phyloP scores from a whole-genome alignment of 768 basidiomycete species.

The Terana coerulea region DNA sequence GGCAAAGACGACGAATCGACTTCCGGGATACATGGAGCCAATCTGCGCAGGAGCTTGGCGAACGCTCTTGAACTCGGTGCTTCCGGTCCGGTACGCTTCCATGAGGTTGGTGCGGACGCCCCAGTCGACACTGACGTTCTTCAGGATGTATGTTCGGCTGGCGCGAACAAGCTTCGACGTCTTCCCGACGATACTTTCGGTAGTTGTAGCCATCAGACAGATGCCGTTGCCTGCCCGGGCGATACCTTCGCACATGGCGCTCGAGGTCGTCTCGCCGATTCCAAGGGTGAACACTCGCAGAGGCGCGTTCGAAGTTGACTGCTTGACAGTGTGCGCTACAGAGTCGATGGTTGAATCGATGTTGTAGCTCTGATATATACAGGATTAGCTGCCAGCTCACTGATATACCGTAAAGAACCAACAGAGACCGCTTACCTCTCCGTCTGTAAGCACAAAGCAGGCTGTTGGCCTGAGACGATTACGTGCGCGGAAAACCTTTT shows the following conservation, averaged over 20 bases:
- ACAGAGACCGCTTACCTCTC: conserved; percentile 33
- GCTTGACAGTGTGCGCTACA: conserved; percentile 29
- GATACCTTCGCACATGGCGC: conserved; percentile 49
- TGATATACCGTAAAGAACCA: not conserved
- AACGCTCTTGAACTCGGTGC: conserved; percentile 11
- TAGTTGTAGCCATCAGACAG: conserved; percentile 40
- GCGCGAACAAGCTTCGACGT: conserved; percentile 48
- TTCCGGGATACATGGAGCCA: conserved; percentile 30
- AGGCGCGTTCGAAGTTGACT: conserved; percentile 27
- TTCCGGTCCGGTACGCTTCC: not conserved
- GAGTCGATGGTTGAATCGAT: conserved; percentile 17
- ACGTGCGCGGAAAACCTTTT: conserved; percentile 34
- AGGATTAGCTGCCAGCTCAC: not conserved
- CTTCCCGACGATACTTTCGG: conserved; percentile 46
- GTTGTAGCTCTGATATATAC: conserved; percentile 11
- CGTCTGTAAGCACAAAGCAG: conserved; percentile 59
- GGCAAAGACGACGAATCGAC: conserved; percentile 32
- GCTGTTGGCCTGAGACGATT: conserved; percentile 36
- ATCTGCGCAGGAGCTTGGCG: conserved; percentile 32
- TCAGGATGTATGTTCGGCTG: conserved; percentile 43
- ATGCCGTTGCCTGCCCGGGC: conserved; percentile 51
- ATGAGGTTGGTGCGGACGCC: conserved; percentile 1
- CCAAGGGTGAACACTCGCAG: conserved; percentile 57
- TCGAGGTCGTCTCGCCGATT: conserved; percentile 49
- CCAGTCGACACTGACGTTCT: conserved; percentile 50